These are phyloP conservation scores for Schoenoplectus triqueter DNA, from an alignment of 202 grass and related monocot genomes.

Conservation along the genomic window DNA sequence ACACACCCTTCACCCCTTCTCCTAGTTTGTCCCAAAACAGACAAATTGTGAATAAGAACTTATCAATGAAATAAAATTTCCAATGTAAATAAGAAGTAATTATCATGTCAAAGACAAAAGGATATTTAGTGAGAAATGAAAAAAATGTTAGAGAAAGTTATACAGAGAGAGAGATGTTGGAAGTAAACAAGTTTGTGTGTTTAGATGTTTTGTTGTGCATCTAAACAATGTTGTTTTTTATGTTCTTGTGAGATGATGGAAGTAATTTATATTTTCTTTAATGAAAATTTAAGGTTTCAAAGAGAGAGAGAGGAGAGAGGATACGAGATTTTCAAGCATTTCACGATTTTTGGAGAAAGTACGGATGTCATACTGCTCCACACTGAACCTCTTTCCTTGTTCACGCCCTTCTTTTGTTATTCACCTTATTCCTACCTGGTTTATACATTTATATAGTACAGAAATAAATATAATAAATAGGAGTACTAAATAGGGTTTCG, in stretches of 20 bases:
- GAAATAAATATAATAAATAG: no score
- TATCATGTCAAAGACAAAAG: constrained; percentile 7
- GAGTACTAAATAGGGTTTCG: not conserved
- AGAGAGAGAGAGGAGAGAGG: not conserved
- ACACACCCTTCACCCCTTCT: constrained; percentile 91
- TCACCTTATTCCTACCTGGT: constrained; percentile 78
- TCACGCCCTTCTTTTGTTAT: constrained; percentile 94
- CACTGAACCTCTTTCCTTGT: constrained; percentile 90
- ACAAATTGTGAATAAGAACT: not conserved
- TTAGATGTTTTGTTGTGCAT: no score
- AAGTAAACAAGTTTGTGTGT: no score
- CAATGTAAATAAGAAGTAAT: not conserved
- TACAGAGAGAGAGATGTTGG: no score
- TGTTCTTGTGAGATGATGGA: no score
- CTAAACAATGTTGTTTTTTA: no score
- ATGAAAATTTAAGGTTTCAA: no score
- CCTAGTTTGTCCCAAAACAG: constrained; percentile 64
- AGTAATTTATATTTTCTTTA: no score
- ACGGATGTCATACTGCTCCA: constrained; percentile 94
- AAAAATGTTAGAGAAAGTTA: not conserved
- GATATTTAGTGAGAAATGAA: not conserved
- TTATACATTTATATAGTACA: no score
- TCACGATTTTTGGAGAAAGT: constrained; percentile 79
- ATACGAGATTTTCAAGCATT: constrained; percentile 88
- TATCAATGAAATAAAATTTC: not conserved